Percentiles rank a stretch among this genome's conserved stretches.
Evolutionary conservation across 2,329 filamentous ascomycete genomes (phyloP).

Genomic region (Fusarium algeriense): DNA sequence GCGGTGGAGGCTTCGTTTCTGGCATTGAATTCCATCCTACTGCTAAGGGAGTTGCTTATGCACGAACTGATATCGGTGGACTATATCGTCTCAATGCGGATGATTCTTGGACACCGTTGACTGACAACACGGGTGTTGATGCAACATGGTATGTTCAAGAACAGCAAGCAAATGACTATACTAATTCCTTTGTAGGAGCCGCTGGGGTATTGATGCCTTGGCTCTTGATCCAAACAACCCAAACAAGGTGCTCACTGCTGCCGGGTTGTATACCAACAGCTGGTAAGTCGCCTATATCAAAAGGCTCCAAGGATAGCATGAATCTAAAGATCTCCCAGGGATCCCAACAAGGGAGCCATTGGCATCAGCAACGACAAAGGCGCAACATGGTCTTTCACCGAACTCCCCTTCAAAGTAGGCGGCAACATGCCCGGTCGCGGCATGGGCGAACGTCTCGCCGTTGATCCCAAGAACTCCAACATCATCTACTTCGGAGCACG

Average conservation of each 20-base stretch:
- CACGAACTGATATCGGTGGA: conserved; percentile 36
- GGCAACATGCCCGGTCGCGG: conserved; percentile 73
- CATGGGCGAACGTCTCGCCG: conserved; percentile 68
- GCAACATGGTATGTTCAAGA: conserved; percentile 10
- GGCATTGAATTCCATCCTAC: conserved; percentile 41
- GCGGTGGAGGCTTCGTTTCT: conserved; percentile 30
- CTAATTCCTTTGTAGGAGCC: conserved; percentile 54
- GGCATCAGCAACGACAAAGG: conserved; percentile 67
- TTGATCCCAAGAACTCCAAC: conserved; percentile 68
- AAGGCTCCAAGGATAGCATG: rapidly evolving
- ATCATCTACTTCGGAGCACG: conserved; percentile 70
- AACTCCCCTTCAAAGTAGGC: conserved; percentile 69
- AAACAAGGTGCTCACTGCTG: conserved; percentile 64
- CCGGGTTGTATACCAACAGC: conserved; percentile 70
- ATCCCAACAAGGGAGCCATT: conserved; percentile 67
- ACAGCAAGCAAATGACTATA: rapidly evolving
- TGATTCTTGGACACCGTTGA: conserved; percentile 38
- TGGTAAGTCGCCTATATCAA: conserved; percentile 47
- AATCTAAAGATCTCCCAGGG: conserved; percentile 46
- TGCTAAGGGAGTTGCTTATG: conserved; percentile 33
- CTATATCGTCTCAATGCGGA: conserved; percentile 36
- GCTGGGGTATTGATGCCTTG: conserved; percentile 69
- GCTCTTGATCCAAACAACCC: conserved; percentile 67
- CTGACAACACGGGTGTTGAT: conserved; percentile 25
- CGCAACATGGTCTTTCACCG: conserved; percentile 62